Conservation (phyloP, 495 filamentous ascomycete species). For the Neohortaea acidophila region DNA sequence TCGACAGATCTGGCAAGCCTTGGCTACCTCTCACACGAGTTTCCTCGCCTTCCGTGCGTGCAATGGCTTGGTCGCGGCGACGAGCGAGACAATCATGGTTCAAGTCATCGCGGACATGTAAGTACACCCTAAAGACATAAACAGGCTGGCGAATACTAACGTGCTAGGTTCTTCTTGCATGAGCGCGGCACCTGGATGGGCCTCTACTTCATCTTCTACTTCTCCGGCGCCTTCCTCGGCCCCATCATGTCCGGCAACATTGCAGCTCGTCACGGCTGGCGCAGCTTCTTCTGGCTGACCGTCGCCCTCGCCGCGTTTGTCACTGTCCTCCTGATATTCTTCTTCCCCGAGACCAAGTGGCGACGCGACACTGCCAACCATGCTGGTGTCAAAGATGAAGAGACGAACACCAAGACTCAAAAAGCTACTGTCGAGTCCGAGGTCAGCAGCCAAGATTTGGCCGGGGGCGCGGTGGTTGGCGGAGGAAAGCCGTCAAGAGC, state of each 20-base stretch:
- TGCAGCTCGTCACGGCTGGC: slow-evolving; percentile 39
- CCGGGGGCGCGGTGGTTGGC: slow-evolving; percentile 21
- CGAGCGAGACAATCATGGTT: slow-evolving; percentile 39
- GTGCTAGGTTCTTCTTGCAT: slow-evolving; percentile 38
- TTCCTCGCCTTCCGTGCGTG: slow-evolving; percentile 42
- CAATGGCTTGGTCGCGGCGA: slow-evolving; percentile 39
- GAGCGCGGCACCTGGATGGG: slow-evolving; percentile 38
- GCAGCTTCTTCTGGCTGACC: slow-evolving; percentile 41
- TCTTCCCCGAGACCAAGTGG: slow-evolving; percentile 46
- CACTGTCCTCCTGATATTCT: slow-evolving; percentile 34
- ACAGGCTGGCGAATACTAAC: not conserved
- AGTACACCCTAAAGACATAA: too few relatives aligned
- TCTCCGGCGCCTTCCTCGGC: slow-evolving; percentile 29
- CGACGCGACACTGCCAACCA: slow-evolving; percentile 25
- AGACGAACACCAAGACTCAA: slow-evolving; percentile 2
- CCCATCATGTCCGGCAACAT: slow-evolving; percentile 44
- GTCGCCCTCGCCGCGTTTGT: slow-evolving; percentile 33
- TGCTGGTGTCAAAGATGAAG: slow-evolving; percentile 1
- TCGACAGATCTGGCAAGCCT: slow-evolving; percentile 42
- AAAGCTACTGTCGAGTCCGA: slow-evolving; percentile 2
- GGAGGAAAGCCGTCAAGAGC: slow-evolving; percentile 35
- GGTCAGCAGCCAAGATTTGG: slow-evolving; percentile 4
- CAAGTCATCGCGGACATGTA: slow-evolving; percentile 44
- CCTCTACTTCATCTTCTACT: slow-evolving; percentile 22
- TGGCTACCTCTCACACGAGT: slow-evolving; percentile 38